A percentile compares a stretch with the other conserved stretches of the same genome.
These are phyloP conservation scores for Colletotrichum sojae DNA, from an alignment of 2,329 filamentous ascomycete species.

Conservation along the genomic window DNA sequence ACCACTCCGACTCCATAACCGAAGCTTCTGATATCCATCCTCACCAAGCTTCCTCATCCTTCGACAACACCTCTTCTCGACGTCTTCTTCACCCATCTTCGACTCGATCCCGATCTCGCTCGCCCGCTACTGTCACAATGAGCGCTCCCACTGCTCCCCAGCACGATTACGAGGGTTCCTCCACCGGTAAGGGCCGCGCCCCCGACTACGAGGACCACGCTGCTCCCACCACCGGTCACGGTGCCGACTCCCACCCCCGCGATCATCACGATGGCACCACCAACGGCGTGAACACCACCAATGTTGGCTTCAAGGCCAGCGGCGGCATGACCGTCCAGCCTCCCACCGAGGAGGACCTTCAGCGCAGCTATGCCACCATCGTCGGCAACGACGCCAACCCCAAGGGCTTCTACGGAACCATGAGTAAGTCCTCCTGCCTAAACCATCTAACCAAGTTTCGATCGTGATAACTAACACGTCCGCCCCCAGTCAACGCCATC, in stretches of 20 bases:
- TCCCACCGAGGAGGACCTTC: constrained; percentile 85
- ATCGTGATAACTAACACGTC: constrained; percentile 21
- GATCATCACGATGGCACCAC: constrained; percentile 1
- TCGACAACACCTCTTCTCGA: constrained; percentile 23
- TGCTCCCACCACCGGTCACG: too few species aligned
- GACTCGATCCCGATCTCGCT: constrained; percentile 14
- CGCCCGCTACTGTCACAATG: constrained; percentile 33
- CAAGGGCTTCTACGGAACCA: constrained; percentile 90
- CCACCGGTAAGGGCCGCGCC: constrained; percentile 38
- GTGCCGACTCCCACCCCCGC: too few species aligned
- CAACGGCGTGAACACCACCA: constrained; percentile 41
- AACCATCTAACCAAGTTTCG: background rate
- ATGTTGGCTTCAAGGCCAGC: constrained; percentile 64
- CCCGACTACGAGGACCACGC: constrained; percentile 36
- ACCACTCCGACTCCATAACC: constrained; percentile 20
- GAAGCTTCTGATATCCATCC: constrained; percentile 23
- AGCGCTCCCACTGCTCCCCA: constrained; percentile 34
- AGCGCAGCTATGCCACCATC: constrained; percentile 81
- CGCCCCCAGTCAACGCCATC: constrained; percentile 74
- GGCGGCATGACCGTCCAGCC: constrained; percentile 81
- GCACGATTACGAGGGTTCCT: constrained; percentile 33
- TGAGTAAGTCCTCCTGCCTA: constrained; percentile 72
- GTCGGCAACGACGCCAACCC: constrained; percentile 76
- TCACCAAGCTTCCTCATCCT: constrained; percentile 40
- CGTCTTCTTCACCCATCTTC: constrained; percentile 29